Percentiles rank a stretch among this genome's conserved stretches.
These are phyloP conservation scores for Lepidopterella palustris DNA, from an alignment of 495 filamentous ascomycete species.

Conservation along the genomic window DNA sequence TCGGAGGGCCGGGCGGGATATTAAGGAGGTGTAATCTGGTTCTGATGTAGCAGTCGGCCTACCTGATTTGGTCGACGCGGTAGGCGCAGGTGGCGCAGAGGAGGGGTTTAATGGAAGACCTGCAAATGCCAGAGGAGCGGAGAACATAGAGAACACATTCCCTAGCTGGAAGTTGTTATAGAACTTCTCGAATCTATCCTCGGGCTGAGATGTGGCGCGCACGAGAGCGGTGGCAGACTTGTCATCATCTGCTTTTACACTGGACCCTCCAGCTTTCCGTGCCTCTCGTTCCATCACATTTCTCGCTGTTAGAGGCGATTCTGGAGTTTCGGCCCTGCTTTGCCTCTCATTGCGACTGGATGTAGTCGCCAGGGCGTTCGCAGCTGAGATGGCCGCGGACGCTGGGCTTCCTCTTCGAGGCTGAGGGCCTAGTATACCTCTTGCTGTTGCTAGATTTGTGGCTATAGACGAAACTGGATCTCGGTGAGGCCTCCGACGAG, in stretches of 20 bases:
- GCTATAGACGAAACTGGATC: conserved; percentile 80
- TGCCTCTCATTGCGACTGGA: conserved; percentile 42
- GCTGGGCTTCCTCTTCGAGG: conserved; percentile 49
- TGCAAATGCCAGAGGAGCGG: conserved; percentile 84
- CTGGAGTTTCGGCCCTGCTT: neutral
- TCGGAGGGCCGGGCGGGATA: conserved; percentile 72
- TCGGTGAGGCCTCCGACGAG: conserved; percentile 49
- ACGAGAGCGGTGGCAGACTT: neutral
- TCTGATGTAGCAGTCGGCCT: conserved; percentile 43
- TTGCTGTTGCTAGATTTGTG: conserved; percentile 80
- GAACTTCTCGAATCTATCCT: conserved; percentile 81
- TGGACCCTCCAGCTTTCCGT: neutral
- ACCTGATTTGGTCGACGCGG: conserved; percentile 6
- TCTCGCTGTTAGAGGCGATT: neutral
- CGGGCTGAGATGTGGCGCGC: conserved; percentile 37
- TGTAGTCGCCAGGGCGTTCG: conserved; percentile 69
- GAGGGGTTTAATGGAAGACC: conserved; percentile 66
- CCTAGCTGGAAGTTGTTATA: conserved; percentile 89
- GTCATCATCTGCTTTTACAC: neutral
- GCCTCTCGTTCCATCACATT: neutral
- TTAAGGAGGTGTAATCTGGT: conserved; percentile 68
- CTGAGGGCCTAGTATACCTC: conserved; percentile 64
- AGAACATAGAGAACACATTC: conserved; percentile 71
- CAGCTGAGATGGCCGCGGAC: conserved; percentile 64
- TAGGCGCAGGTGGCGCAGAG: conserved; percentile 6